Conservation (phyloP, 805 yeast species). For the Cyberlindnera xishuangbannaensis region DNA sequence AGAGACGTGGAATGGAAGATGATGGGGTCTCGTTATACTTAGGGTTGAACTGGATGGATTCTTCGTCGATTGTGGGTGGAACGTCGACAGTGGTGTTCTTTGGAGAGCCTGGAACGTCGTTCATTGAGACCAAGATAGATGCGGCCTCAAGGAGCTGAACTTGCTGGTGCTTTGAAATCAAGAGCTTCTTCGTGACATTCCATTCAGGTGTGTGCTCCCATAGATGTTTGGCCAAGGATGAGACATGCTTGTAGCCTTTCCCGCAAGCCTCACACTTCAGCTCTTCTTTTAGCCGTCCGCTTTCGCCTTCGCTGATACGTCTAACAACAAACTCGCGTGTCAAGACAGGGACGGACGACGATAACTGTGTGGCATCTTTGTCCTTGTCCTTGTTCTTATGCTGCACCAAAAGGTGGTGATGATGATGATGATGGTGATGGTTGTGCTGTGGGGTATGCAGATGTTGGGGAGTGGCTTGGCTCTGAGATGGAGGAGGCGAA, state of each 20-base stretch:
- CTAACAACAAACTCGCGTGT: constrained; percentile 72
- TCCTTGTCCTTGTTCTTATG: constrained; percentile 1
- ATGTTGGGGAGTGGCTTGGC: too few relatives aligned
- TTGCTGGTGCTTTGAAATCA: constrained; percentile 40
- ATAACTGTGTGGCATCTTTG: constrained; percentile 5
- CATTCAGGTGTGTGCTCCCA: constrained; percentile 97
- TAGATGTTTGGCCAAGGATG: constrained; percentile 80
- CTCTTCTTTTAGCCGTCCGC: constrained; percentile 79
- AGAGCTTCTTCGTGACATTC: constrained; percentile 76
- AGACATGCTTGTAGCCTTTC: constrained; percentile 83
- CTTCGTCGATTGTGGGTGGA: constrained; percentile 12
- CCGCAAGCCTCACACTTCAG: constrained; percentile 88
- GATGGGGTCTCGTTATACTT: too few relatives aligned
- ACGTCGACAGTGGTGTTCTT: too few relatives aligned
- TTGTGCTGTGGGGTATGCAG: constrained; percentile 14
- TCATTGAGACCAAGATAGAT: constrained; percentile 22
- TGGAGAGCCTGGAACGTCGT: constrained; percentile 10
- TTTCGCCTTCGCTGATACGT: constrained; percentile 79
- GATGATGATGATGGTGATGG: constrained; percentile 7
- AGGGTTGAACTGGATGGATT: too few relatives aligned
- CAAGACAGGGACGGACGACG: constrained; percentile 35
- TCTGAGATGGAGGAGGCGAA: too few relatives aligned
- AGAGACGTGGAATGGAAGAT: too few relatives aligned
- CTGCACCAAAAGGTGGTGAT: constrained; percentile 8
- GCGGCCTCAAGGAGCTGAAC: constrained; percentile 25